A percentile compares a stretch with the other conserved stretches of the same genome.
Conservation (phyloP, 2,329 filamentous ascomycete species). For the Aspergillus candidus region DNA sequence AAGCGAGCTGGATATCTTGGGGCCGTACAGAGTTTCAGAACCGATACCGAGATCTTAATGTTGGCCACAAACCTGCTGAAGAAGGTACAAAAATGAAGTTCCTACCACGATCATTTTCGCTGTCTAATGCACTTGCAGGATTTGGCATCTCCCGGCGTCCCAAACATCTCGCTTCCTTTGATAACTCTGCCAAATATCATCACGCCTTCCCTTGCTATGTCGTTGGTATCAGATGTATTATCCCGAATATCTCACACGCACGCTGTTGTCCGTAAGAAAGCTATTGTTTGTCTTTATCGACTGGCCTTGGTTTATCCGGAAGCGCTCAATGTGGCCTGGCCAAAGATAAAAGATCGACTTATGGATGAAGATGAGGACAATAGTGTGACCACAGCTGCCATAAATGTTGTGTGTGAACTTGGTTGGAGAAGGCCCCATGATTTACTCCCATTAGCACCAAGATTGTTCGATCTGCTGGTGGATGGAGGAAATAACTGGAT, state of each 20-base stretch:
- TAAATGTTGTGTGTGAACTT: conserved; percentile 94
- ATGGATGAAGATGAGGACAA: conserved; percentile 86
- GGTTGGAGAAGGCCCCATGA: conserved; percentile 91
- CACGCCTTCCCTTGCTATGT: conserved; percentile 85
- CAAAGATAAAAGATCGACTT: conserved; percentile 90
- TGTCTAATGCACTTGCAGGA: conserved; percentile 28
- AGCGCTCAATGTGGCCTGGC: conserved; percentile 86
- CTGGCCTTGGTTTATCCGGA: conserved; percentile 95
- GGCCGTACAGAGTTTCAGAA: conserved; percentile 90
- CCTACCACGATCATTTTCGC: background rate
- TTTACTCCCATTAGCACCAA: conserved; percentile 83
- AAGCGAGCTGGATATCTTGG: conserved; percentile 93
- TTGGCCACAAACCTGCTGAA: conserved; percentile 93
- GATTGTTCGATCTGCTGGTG: conserved; percentile 86
- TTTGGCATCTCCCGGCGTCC: conserved; percentile 62
- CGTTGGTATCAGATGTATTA: conserved; percentile 76
- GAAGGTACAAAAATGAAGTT: conserved; percentile 53
- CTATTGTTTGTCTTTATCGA: conserved; percentile 87
- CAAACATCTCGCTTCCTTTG: conserved; percentile 78
- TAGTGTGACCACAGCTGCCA: conserved; percentile 89
- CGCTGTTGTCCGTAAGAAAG: conserved; percentile 85
- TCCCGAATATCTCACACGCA: conserved; percentile 82
- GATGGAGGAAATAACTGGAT: conserved; percentile 98
- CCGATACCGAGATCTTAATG: conserved; percentile 96
- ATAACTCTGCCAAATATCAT: conserved; percentile 90